phyloP scores from a whole-genome alignment of 192 early-diverging fungal species.

The Mortierella antarctica region DNA sequence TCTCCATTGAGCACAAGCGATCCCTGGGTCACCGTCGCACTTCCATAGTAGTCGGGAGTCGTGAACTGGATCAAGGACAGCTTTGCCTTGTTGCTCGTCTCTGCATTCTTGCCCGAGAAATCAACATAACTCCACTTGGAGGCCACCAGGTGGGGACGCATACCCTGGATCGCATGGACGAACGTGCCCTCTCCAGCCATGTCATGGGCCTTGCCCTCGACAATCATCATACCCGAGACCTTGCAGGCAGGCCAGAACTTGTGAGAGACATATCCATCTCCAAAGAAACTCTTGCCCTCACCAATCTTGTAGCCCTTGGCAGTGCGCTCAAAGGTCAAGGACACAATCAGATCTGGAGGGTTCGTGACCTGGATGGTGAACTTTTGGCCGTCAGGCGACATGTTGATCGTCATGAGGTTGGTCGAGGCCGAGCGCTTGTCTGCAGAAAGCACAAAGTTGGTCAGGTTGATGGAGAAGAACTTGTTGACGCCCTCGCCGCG shows the following conservation, averaged over 20 bases:
- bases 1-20: conserved; percentile 73
- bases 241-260: conserved; percentile 86
- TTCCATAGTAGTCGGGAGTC: conserved; percentile 78
- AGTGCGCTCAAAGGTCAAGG: conserved; percentile 73
- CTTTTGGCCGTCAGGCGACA: conserved; percentile 55
- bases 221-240: conserved; percentile 77
- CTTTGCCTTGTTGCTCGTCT: conserved; percentile 68
- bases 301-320: conserved; percentile 85
- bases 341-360: conserved; percentile 71
- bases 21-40: conserved; percentile 78
- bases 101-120: conserved; percentile 58
- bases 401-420: conserved; percentile 76
- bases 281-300: conserved; percentile 83
- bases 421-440: conserved; percentile 82
- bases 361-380: conserved; percentile 67
- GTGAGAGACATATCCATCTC: conserved; percentile 75
- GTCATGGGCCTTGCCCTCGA: conserved; percentile 75
- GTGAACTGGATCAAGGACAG: conserved; percentile 81
- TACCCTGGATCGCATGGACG: conserved; percentile 87
- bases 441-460: conserved; percentile 75
- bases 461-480: conserved; percentile 78
- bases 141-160: conserved; percentile 86
- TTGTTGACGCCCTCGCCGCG: conserved; percentile 79
- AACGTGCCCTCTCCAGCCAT: conserved; percentile 80
- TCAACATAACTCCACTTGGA: conserved; percentile 88